Evolutionary conservation across 202 grass and related monocot genomes (phyloP).

Genomic region (Dendrocalamus latiflorus): DNA sequence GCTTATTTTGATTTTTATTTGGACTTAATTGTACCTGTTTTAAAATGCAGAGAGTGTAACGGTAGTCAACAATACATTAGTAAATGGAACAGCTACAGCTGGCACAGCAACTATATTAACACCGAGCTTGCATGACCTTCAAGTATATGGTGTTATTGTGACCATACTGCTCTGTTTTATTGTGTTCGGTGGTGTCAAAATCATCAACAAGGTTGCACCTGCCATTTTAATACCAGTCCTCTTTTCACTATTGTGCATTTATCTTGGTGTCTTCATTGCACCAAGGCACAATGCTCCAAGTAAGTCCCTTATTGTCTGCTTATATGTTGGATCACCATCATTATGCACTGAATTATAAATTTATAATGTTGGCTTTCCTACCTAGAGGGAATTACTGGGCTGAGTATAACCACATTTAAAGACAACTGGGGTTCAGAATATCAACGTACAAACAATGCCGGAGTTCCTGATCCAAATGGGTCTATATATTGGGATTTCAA

Average conservation of each 20-base stretch:
- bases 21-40: slow-evolving; percentile 21
- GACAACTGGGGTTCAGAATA: slow-evolving; percentile 93
- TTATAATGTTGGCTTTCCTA: slow-evolving; percentile 12
- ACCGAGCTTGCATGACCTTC: slow-evolving; percentile 92
- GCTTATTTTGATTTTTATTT: slow-evolving; percentile 14
- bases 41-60: slow-evolving; percentile 76
- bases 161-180: slow-evolving; percentile 94
- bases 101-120: slow-evolving; percentile 75
- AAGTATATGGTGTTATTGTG: slow-evolving; percentile 92
- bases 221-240: slow-evolving; percentile 94
- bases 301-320: slow-evolving; percentile 38
- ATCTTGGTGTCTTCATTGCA: slow-evolving; percentile 87
- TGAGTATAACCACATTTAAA: slow-evolving; percentile 69
- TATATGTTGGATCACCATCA: slow-evolving; percentile 10
- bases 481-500: slow-evolving; percentile 97
- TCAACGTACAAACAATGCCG: slow-evolving; percentile 89
- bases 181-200: slow-evolving; percentile 99
- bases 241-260: slow-evolving; percentile 93
- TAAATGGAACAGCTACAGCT: slow-evolving; percentile 56
- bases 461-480: slow-evolving; percentile 89
- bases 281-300: slow-evolving; percentile 77
- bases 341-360: slow-evolving; percentile 18
- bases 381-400: slow-evolving; percentile 76
- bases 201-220: slow-evolving; percentile 94
- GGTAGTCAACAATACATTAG: slow-evolving; percentile 73